These are phyloP conservation scores for Mycena crocata DNA, from an alignment of 768 basidiomycete species.

Conservation along the genomic window DNA sequence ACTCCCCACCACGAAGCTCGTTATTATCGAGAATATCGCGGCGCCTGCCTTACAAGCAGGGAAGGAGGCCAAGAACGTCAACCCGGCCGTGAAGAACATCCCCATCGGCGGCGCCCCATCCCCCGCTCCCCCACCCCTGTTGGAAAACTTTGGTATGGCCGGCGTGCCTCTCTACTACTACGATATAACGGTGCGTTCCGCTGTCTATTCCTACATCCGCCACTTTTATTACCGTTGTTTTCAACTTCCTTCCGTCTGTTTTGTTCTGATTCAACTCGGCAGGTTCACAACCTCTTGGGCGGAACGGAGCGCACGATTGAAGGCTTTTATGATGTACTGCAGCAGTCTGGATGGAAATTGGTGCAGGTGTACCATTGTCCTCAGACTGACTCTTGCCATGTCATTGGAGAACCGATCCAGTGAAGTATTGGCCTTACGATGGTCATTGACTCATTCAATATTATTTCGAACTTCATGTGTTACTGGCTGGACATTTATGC, in stretches of 20 bases:
- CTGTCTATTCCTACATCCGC: not conserved
- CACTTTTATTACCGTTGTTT: slow-evolving; percentile 7
- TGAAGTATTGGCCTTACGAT: not conserved
- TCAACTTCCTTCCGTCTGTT: not conserved
- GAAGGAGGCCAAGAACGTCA: not conserved
- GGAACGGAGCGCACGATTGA: slow-evolving; percentile 12
- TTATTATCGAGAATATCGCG: slow-evolving; percentile 32
- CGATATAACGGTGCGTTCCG: no score
- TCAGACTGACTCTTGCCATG: not conserved
- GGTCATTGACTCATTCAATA: no score
- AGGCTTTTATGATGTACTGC: not conserved
- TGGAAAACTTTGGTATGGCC: no score
- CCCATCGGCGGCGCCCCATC: not conserved
- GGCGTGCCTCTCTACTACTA: no score
- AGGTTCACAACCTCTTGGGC: slow-evolving; percentile 17
- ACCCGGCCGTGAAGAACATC: not conserved
- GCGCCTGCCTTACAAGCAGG: slow-evolving; percentile 2
- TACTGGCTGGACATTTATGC: no score
- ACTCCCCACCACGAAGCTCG: slow-evolving; percentile 1
- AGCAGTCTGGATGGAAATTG: not conserved
- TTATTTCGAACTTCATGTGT: no score
- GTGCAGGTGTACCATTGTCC: not conserved
- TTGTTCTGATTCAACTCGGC: not conserved
- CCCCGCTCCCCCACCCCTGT: no score
- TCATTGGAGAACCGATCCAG: slow-evolving; percentile 5